Evolutionary conservation across 106 monocot genomes (phyloP), one percentile per base, ranked within the genome.

Genomic region (Allium cepa): DNA sequence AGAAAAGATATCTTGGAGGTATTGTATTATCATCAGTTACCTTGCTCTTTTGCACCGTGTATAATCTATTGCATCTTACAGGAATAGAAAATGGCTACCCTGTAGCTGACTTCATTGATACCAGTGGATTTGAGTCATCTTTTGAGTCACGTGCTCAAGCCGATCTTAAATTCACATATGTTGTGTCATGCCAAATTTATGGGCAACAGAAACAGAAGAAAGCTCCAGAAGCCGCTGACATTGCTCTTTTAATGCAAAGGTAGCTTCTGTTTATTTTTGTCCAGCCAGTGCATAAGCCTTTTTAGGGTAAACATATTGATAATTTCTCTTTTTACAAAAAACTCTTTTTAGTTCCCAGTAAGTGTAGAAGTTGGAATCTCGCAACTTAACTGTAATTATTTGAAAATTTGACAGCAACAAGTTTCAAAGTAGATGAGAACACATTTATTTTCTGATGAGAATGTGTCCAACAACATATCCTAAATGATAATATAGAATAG

Each of bases 171-270:
- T 96, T 96, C 75, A 96, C 88, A 16, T 96, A 96, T 72, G 95
- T 95, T 11, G 85, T 95, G 27, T 91, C 95, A 0, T 95, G 95
- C 68, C 95, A 95, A 78, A 96, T 96, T 67, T 96, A 96, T 80
- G 96, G 96, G 9, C 96, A 92, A 60, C 96, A 96, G 82, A 91
- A 92, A 52, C 84, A 86, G 62, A 88, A 84, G 74, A 88, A 86
- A 56, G 79, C 85, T 71, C 73, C 72, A 72, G 91, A 96, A 72
- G 96, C 96, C 8, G 80, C 91, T 72, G 96, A 96, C 80, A 96
- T 96, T 67, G 76, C 91, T 80, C 96, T 96, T 63, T 65, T 96
- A 22, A 71, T 96, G 88, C 96, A 92, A 67, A 88, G 96, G 96
- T 96, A 61, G 47, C 26, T 59, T 67, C 36, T 2, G 5, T 5